phyloP scores from a whole-genome alignment of 1,284 basidiomycete genomes.

The Earliella scabrosa region DNA sequence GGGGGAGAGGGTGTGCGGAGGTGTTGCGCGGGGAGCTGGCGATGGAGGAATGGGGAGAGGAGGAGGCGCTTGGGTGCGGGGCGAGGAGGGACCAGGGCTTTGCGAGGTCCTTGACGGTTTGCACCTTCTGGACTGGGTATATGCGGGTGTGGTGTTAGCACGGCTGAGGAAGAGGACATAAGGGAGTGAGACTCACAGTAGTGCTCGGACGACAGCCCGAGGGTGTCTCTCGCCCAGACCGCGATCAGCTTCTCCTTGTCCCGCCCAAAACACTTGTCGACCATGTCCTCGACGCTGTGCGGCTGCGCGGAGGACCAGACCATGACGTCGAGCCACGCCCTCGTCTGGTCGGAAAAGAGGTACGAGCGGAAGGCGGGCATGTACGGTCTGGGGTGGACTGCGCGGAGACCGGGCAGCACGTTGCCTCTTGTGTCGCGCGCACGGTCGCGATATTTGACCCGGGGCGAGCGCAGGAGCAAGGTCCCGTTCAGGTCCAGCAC shows the following conservation, averaged over 20 bases:
- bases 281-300: conserved; percentile 78
- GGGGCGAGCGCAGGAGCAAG: conserved; percentile 67
- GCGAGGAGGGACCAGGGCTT: conserved; percentile 69
- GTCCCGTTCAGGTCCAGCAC: conserved; percentile 87
- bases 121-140: conserved; percentile 60
- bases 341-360: conserved; percentile 59
- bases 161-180: background rate
- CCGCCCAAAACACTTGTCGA: conserved; percentile 56
- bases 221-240: conserved; percentile 80
- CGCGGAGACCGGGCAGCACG: conserved; percentile 39
- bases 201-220: conserved; percentile 60
- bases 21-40: conserved; percentile 24
- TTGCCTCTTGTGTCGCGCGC: conserved; percentile 14
- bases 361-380: conserved; percentile 67
- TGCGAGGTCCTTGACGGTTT: conserved; percentile 77
- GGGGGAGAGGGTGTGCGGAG: conserved; percentile 15
- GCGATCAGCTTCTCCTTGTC: conserved; percentile 52
- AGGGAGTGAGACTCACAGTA: conserved; percentile 70
- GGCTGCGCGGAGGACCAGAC: conserved; percentile 89
- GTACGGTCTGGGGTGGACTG: conserved; percentile 69
- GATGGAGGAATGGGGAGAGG: conserved; percentile 21
- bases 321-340: conserved; percentile 76
- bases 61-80: conserved; percentile 21
- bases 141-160: background rate
- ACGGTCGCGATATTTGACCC: conserved; percentile 27